phyloP scores from a whole-genome alignment of 129 eudicot genomes.

The Centrapalus pauciflorus region DNA sequence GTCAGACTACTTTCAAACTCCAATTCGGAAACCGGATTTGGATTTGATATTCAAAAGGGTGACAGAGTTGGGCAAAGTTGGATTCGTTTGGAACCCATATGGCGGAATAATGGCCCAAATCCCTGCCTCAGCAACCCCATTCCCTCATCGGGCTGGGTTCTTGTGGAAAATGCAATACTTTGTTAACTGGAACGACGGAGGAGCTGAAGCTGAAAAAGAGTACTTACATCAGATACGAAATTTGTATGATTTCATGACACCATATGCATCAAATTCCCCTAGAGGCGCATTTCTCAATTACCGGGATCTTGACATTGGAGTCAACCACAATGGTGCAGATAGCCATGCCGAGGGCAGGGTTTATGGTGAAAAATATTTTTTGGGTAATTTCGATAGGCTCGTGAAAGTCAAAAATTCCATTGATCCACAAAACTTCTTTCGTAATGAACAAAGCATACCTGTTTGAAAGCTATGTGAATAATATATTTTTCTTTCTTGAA shows the following conservation, averaged over 20 bases:
- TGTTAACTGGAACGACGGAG: slow-evolving; percentile 10
- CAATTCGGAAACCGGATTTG: slow-evolving; percentile 1
- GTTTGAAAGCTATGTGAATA: background rate
- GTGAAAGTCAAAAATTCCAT: slow-evolving; percentile 1
- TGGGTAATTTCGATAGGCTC: slow-evolving; percentile 14
- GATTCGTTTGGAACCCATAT: slow-evolving; percentile 16
- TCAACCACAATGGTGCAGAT: slow-evolving; percentile 15
- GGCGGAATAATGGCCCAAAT: slow-evolving; percentile 16
- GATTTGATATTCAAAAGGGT: slow-evolving; percentile 4
- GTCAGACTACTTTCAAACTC: slow-evolving; percentile 15
- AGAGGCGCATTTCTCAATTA: slow-evolving; percentile 17
- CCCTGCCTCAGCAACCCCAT: slow-evolving; percentile 8
- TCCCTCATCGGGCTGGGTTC: slow-evolving; percentile 16
- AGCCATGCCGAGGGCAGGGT: slow-evolving; percentile 13
- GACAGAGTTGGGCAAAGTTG: slow-evolving; percentile 14
- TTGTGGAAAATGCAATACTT: slow-evolving; percentile 20
- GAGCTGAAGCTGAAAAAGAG: background rate
- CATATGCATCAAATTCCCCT: slow-evolving; percentile 13
- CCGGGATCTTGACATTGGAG: slow-evolving; percentile 18
- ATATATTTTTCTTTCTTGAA: background rate
- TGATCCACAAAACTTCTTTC: slow-evolving; percentile 22
- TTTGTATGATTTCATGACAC: slow-evolving; percentile 22
- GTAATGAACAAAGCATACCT: slow-evolving; percentile 20
- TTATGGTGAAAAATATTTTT: slow-evolving; percentile 6
- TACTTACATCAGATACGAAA: background rate